Percentiles rank a stretch among this genome's conserved stretches.
Conservation (phyloP, 257 asterid species). For the Ballota nigra region DNA sequence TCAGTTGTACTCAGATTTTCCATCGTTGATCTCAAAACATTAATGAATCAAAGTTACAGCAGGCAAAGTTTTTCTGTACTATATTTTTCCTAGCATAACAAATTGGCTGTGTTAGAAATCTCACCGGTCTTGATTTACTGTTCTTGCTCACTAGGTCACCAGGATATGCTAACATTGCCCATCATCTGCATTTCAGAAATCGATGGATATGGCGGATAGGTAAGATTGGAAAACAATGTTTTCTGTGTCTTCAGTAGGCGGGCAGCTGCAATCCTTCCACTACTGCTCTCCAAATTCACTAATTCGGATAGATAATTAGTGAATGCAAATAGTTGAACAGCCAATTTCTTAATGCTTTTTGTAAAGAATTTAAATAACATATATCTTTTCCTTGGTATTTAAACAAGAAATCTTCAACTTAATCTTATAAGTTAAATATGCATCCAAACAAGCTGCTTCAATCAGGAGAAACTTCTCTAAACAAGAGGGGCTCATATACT, state of each 20-base stretch:
- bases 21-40: constrained; percentile 12
- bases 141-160: constrained; percentile 22
- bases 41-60: constrained; percentile 16
- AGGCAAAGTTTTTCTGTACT: neutral
- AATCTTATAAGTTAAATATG: neutral
- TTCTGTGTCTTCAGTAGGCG: constrained; percentile 24
- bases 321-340: neutral
- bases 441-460: constrained; percentile 2
- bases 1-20: constrained; percentile 28
- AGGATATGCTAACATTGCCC: constrained; percentile 16
- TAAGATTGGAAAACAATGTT: constrained; percentile 24
- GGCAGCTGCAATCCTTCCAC: constrained; percentile 28
- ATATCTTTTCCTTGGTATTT: neutral
- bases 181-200: constrained; percentile 18
- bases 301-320: neutral
- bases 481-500: neutral
- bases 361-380: neutral
- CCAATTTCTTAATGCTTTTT: neutral
- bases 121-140: constrained; percentile 14
- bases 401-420: neutral
- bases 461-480: neutral
- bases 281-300: constrained; percentile 41
- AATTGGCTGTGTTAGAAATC: constrained; percentile 6
- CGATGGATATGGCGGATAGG: constrained; percentile 29
- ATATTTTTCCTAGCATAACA: neutral